Evolutionary conservation across 1,284 basidiomycete species (phyloP), one percentile per base, ranked within the genome.

Genomic region (Apiotrichum siamense): DNA sequence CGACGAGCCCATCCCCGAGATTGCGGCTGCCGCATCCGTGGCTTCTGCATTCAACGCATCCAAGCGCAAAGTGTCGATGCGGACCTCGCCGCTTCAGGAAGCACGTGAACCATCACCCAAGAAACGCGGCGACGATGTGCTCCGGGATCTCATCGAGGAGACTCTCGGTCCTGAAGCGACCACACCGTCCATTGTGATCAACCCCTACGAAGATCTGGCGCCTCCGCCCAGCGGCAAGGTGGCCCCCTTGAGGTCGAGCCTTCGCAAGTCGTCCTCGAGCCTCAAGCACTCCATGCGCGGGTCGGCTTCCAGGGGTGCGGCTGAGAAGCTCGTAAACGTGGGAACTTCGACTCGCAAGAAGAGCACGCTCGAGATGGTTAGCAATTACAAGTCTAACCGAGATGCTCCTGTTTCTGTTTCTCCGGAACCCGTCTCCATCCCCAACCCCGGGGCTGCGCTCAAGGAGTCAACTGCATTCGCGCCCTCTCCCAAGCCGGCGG

Each of bases 261-360:
- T 55, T 9, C 54, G 54, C 33, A 40, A 46, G 32, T 49, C 52
- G 43, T 36, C 52, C 5, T 41, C 42, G 29, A 17, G 23, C 27
- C 44, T 37, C 37, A 36, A 35, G 13, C 20, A 35, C 18, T 51
- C 49, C 6, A 25, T 45, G 7, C 56, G 56, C 18, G 47, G 49
- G 12, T 55, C 57, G 31, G 63, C 67, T 0, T 57, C 52, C 7
- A 55, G 70, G 27, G 70, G 70, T n/a, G 70, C 70, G 0, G 70
- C 70, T 0, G 66, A 63, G 29, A 63, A 64, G 53, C 55, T 72
- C 25, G 70, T 64, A 33, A 32, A 35, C 7, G 35, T 50, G 17
- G 40, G 47, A 24, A 47, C 38, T 1, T 52, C 52, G 27, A 49
- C 46, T 4, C 53, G 50, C 11, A 52, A 47, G 41, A 39, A 53